Evolutionary conservation across 1,284 basidiomycete species (phyloP).

Genomic region (Cutaneotrichosporon cavernicola): DNA sequence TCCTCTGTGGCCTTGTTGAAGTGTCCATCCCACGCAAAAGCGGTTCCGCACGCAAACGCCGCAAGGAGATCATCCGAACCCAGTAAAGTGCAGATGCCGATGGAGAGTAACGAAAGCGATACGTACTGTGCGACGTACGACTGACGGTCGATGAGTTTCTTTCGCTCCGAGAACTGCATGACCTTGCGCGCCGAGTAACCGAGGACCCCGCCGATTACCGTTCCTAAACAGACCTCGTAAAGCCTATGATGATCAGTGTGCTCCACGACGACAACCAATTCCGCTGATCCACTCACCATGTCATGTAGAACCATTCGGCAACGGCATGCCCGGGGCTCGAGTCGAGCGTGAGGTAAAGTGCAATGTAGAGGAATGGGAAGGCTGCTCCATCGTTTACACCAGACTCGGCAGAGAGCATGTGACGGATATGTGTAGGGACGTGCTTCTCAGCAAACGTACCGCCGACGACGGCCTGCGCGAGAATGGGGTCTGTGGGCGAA

Average conservation of each 20-base stretch:
- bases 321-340: constrained; percentile 65
- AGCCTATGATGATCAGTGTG: constrained; percentile 11
- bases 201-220: constrained; percentile 72
- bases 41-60: constrained; percentile 90
- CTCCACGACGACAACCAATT: not conserved
- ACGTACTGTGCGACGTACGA: constrained; percentile 90
- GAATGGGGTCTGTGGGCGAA: constrained; percentile 87
- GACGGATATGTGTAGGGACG: constrained; percentile 91
- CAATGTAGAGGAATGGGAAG: constrained; percentile 89
- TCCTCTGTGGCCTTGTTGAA: constrained; percentile 96
- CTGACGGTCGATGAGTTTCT: constrained; percentile 90
- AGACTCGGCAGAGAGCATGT: constrained; percentile 88
- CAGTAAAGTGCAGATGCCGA: constrained; percentile 76
- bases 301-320: constrained; percentile 64
- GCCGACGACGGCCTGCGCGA: constrained; percentile 69
- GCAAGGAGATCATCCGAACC: constrained; percentile 94
- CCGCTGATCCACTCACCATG: constrained; percentile 59
- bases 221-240: constrained; percentile 80
- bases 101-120: constrained; percentile 74
- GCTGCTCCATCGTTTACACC: constrained; percentile 92
- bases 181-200: constrained; percentile 84
- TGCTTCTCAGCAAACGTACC: constrained; percentile 99
- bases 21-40: constrained; percentile 89
- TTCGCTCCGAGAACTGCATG: constrained; percentile 91
- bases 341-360: constrained; percentile 83